These are phyloP conservation scores for Mesembryanthemum crystallinum DNA, from an alignment of 148 eudicot genomes.

Conservation along the genomic window DNA sequence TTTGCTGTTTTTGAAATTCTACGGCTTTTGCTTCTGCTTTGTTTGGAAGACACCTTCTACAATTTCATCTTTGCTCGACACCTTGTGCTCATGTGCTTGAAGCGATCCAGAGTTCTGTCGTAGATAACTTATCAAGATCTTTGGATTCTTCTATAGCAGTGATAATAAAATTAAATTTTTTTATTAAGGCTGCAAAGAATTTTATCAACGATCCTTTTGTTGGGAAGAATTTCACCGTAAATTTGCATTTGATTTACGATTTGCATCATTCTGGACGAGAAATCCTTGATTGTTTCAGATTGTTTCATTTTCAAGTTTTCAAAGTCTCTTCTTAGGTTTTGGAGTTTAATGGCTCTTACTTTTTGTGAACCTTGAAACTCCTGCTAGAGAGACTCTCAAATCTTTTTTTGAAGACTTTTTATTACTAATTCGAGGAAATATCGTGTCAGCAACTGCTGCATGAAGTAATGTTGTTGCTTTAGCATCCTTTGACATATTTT, in stretches of 20 bases:
- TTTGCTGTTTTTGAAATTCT: background rate
- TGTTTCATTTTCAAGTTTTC: background rate
- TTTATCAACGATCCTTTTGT: background rate
- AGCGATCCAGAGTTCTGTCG: background rate
- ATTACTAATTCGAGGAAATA: background rate
- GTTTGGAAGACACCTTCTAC: background rate
- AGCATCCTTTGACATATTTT: background rate
- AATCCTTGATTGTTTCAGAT: background rate
- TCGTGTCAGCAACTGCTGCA: background rate
- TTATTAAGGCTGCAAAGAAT: background rate
- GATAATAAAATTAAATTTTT: too few species aligned
- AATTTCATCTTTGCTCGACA: background rate
- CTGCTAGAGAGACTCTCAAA: background rate
- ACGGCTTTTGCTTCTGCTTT: too few species aligned
- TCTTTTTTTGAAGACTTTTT: background rate
- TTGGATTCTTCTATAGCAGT: conserved; percentile 4
- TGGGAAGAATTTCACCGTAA: background rate
- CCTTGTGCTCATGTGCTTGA: background rate
- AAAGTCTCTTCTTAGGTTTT: background rate
- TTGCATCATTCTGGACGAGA: background rate
- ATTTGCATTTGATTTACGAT: background rate
- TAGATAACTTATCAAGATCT: background rate
- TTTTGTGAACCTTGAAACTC: background rate
- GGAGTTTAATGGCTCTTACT: background rate
- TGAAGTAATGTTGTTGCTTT: background rate